Percentiles rank a stretch among this genome's conserved stretches.
These are phyloP conservation scores for Jacaranda mimosifolia DNA, from an alignment of 257 asterid species.

Conservation along the genomic window DNA sequence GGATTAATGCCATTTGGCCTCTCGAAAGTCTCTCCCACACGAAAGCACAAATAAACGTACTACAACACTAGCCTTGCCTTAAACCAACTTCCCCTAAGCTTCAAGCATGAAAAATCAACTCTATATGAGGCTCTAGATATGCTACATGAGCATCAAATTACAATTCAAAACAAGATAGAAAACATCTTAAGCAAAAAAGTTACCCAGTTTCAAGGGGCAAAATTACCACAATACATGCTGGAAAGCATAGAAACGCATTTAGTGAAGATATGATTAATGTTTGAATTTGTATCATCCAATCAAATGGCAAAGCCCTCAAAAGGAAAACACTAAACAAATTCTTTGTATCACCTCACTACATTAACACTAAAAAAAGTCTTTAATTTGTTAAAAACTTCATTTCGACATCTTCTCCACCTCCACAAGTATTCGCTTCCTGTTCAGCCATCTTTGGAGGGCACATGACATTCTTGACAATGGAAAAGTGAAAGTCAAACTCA, in stretches of 20 bases:
- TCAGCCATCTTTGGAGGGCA: slow-evolving; percentile 47
- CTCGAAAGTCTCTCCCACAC: no score
- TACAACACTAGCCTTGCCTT: no score
- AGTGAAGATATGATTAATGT: no score
- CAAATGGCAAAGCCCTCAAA: not conserved
- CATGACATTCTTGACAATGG: slow-evolving; percentile 72
- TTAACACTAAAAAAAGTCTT: not conserved
- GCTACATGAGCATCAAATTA: not conserved
- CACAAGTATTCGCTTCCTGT: slow-evolving; percentile 37
- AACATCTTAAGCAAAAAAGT: not conserved
- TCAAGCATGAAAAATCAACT: not conserved
- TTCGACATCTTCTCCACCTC: slow-evolving; percentile 36
- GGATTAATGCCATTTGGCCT: no score
- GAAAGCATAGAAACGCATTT: no score
- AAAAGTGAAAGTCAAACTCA: slow-evolving; percentile 70
- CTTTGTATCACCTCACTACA: not conserved
- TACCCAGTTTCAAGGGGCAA: no score
- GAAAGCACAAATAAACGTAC: no score
- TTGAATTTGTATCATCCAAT: no score
- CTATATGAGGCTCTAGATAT: not conserved
- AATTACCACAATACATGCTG: no score
- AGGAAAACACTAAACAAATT: not conserved
- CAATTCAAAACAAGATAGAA: not conserved
- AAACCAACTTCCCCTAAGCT: no score
- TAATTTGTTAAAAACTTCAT: slow-evolving; percentile 40